phyloP scores from a whole-genome alignment of 2,329 filamentous ascomycete species.

The Calonectria pseudoturangicola region DNA sequence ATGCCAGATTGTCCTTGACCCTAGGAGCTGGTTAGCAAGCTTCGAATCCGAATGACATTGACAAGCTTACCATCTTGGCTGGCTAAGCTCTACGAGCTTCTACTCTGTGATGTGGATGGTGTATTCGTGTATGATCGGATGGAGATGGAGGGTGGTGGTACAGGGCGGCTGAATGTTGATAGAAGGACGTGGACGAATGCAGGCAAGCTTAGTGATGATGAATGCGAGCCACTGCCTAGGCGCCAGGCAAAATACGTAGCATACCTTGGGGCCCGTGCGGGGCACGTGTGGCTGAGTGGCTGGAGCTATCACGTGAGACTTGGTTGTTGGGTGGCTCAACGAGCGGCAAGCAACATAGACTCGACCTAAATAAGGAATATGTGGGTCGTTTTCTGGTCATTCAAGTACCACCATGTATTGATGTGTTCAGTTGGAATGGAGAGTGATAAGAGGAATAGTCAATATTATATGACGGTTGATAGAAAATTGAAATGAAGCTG shows the following conservation, averaged over 20 bases:
- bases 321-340: neutral
- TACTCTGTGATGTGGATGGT: constrained; percentile 36
- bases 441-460: too few relatives aligned
- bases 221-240: constrained; percentile 60
- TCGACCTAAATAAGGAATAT: neutral
- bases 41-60: constrained; percentile 12
- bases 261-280: constrained; percentile 60
- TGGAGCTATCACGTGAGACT: constrained; percentile 46
- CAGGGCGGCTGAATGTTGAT: constrained; percentile 50
- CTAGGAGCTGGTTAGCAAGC: constrained; percentile 64
- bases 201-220: constrained; percentile 59
- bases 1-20: constrained; percentile 92
- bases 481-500: too few relatives aligned
- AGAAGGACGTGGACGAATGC: constrained; percentile 50
- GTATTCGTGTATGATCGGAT: constrained; percentile 31
- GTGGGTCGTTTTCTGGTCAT: too few relatives aligned
- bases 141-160: constrained; percentile 41
- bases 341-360: neutral
- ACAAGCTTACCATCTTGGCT: constrained; percentile 60
- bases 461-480: too few relatives aligned
- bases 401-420: too few relatives aligned
- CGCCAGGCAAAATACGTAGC: constrained; percentile 67
- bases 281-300: neutral
- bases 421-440: too few relatives aligned
- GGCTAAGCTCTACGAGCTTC: constrained; percentile 56